Evolutionary conservation across 2,329 filamentous ascomycete genomes (phyloP), one percentile per base, ranked within the genome.

Genomic region (Scolecobasidium constrictum): DNA sequence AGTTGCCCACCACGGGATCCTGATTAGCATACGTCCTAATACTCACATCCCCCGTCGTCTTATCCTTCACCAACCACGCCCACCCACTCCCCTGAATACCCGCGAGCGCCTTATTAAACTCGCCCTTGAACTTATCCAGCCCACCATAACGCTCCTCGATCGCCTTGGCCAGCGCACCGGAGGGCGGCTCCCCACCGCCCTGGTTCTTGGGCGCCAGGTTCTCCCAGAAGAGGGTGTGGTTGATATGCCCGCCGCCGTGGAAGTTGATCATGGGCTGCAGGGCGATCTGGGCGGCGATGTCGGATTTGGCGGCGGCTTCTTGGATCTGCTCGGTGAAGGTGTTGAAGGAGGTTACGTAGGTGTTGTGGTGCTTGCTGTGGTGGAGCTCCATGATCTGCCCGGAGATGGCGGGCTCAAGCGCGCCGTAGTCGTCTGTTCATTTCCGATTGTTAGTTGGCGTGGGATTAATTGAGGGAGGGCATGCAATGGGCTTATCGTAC

Each of bases 321-420:
- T 72, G 69, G 49, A 84, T 67, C 59, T 88, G 78, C 64, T 87
- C 79, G 52, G 78, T 68, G 45, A 85, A 81, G 47, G 80, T 73
- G 71, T 94, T 94, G 71, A 85, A 84, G 62, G 81, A 83, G 65
- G 80, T 92, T 54, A 94, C 86, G 63, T 94, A 94, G 57, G 87
- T 88, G 66, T 90, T 80, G 72, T 94, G 88, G 74, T 94, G 87
- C 67, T 87, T 90, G 68, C 77, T 81, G 77, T 94, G 84, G 73
- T 94, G 88, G 36, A 94, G 77, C 70, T 94, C 85, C 88, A 94
- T 94, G 71, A 94, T 94, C 68, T 92, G 78, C 62, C 83, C 83
- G 38, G 83, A 88, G 69, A 94, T 75, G 59, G 73, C 64, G 52
- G 76, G 77, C 70, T 98, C 92, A 56, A 98, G 86, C 41, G 88